phyloP scores from a whole-genome alignment of 208 protist species.

The Herpetomonas tarakana region DNA sequence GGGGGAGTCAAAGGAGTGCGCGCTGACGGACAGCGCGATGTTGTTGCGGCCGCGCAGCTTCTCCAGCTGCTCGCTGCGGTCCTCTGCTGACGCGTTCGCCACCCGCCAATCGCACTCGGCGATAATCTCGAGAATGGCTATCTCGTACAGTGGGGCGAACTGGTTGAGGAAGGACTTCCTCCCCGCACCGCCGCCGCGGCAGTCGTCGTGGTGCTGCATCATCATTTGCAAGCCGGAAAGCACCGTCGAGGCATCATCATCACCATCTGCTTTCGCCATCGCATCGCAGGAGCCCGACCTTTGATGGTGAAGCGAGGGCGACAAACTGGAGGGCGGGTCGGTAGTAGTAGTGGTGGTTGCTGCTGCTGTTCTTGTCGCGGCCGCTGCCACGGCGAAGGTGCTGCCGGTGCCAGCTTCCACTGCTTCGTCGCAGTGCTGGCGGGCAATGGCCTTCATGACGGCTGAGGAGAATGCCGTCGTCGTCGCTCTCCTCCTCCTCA shows the following conservation, averaged over 20 bases:
- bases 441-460: conserved; percentile 18
- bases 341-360: neutral
- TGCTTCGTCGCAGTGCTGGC: too few species aligned
- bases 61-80: conserved; percentile 18
- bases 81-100: conserved; percentile 33
- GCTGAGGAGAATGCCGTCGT: conserved; percentile 5
- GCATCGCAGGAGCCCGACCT: too few species aligned
- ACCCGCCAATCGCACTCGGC: conserved; percentile 63
- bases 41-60: conserved; percentile 26
- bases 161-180: conserved; percentile 26
- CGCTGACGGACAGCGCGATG: conserved; percentile 21
- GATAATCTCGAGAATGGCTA: conserved; percentile 74
- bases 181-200: neutral
- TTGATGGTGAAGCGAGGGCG: too few species aligned
- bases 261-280: neutral
- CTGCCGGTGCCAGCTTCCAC: conserved; percentile 8
- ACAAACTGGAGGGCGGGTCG: neutral
- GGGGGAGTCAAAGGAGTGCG: conserved; percentile 48
- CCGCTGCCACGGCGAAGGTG: conserved; percentile 7
- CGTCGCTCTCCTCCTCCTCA: neutral
- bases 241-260: neutral
- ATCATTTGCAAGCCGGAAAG: neutral
- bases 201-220: neutral
- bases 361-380: neutral
- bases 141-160: conserved; percentile 69